Percentiles rank a stretch among this genome's conserved stretches.
These are phyloP conservation scores for Myrmaecium sp. DNA, from an alignment of 2,329 filamentous ascomycete species.

Conservation along the genomic window DNA sequence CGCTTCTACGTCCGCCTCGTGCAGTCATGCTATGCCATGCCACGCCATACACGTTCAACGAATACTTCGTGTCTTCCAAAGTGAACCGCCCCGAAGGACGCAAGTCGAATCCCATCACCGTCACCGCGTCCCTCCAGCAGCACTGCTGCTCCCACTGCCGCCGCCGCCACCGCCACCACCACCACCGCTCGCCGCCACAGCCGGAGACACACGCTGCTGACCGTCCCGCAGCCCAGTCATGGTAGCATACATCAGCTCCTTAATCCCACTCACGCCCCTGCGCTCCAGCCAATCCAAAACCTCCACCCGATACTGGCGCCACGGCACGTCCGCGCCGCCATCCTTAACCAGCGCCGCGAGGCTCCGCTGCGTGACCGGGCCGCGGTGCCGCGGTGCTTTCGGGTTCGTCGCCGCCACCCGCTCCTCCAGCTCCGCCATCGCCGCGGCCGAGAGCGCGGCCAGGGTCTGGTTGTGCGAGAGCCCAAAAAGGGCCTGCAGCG, in stretches of 20 bases:
- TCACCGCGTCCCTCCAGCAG: too few relatives aligned
- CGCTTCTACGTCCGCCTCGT: too few relatives aligned
- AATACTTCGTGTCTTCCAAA: too few relatives aligned
- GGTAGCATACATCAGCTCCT: conserved; percentile 60
- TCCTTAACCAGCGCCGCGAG: conserved; percentile 44
- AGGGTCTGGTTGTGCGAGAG: conserved; percentile 30
- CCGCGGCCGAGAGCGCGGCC: conserved; percentile 28
- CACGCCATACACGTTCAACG: too few relatives aligned
- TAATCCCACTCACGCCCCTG: conserved; percentile 47
- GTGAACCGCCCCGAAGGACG: too few relatives aligned
- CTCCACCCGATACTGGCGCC: conserved; percentile 59
- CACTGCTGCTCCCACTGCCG: too few relatives aligned
- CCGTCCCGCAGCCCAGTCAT: conserved; percentile 53
- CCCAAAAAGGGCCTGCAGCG: conserved; percentile 26
- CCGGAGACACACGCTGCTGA: too few relatives aligned
- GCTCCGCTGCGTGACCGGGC: conserved; percentile 52
- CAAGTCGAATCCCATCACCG: too few relatives aligned
- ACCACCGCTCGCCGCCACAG: too few relatives aligned
- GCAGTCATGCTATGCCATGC: too few relatives aligned
- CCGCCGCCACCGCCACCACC: too few relatives aligned
- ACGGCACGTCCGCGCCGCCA: conserved; percentile 49
- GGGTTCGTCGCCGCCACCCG: conserved; percentile 43
- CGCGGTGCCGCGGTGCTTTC: conserved; percentile 13
- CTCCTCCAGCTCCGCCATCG: conserved; percentile 31
- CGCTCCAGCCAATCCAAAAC: conserved; percentile 51